These are phyloP conservation scores for Mycena vitilis DNA, from an alignment of 768 basidiomycete genomes.

Conservation along the genomic window DNA sequence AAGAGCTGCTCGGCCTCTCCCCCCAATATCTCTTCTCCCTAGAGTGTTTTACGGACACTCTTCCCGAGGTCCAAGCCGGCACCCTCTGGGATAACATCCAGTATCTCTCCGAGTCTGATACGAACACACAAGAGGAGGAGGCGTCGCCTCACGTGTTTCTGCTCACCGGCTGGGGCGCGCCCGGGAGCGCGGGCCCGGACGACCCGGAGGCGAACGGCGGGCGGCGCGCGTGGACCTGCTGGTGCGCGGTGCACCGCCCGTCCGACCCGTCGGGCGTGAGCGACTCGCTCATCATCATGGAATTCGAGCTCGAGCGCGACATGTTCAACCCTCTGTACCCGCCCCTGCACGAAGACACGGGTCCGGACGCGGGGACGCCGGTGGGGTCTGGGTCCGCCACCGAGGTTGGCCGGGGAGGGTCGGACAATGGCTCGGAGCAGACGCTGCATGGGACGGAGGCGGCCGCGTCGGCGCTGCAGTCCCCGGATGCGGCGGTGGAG, in stretches of 20 bases:
- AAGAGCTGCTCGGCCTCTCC: slow-evolving; percentile 78
- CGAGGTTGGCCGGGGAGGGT: slow-evolving; percentile 20
- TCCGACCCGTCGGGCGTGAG: slow-evolving; percentile 36
- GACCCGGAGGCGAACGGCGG: slow-evolving; percentile 44
- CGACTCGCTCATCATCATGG: slow-evolving; percentile 67
- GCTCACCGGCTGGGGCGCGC: slow-evolving; percentile 77
- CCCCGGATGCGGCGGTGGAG: slow-evolving; percentile 31
- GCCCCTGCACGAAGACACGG: slow-evolving; percentile 29
- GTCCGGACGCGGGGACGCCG: slow-evolving; percentile 5
- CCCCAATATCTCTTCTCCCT: slow-evolving; percentile 77
- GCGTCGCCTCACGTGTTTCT: slow-evolving; percentile 71
- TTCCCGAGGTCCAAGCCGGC: slow-evolving; percentile 74
- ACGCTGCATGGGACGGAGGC: slow-evolving; percentile 14
- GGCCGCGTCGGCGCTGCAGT: slow-evolving; percentile 12
- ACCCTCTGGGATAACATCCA: slow-evolving; percentile 80
- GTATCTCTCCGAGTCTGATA: slow-evolving; percentile 66
- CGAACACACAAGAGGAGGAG: slow-evolving; percentile 55
- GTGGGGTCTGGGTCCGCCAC: slow-evolving; percentile 15
- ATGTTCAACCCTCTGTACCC: slow-evolving; percentile 73
- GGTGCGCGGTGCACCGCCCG: slow-evolving; percentile 75
- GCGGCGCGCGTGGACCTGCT: slow-evolving; percentile 71
- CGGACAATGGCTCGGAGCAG: slow-evolving; percentile 35
- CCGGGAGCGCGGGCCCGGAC: slow-evolving; percentile 56
- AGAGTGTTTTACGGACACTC: slow-evolving; percentile 77
- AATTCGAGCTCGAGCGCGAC: slow-evolving; percentile 85